Evolutionary conservation across 352 stramenopile species (phyloP).

Genomic region (Pythium sukuiense): DNA sequence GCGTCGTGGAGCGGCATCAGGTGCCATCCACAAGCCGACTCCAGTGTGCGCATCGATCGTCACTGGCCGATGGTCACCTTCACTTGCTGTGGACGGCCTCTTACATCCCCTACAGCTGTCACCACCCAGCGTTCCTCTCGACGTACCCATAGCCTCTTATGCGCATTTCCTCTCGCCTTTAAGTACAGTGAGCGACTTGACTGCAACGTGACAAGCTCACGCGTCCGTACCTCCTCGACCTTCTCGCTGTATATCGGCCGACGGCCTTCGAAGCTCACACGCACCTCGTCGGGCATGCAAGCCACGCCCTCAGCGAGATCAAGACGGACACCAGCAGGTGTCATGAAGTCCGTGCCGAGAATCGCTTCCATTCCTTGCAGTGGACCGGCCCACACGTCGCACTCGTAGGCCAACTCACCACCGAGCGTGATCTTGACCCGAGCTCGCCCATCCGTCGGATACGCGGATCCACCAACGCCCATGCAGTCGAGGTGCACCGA

Average conservation of each 20-base stretch:
- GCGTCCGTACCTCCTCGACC: background rate
- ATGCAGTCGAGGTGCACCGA: background rate
- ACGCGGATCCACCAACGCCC: constrained; percentile 6
- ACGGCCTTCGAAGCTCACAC: background rate
- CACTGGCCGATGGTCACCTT: constrained; percentile 10
- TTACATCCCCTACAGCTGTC: background rate
- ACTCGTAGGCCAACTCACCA: constrained; percentile 18
- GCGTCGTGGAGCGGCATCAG: background rate
- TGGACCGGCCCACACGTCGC: constrained; percentile 8
- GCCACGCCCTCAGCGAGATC: constrained; percentile 20
- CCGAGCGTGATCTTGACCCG: constrained; percentile 21
- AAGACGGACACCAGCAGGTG: constrained; percentile 17
- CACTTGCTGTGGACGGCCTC: background rate
- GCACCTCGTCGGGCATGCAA: background rate
- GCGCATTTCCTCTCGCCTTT: too few relatives aligned
- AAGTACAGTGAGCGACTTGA: too few relatives aligned
- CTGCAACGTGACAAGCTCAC: too few relatives aligned
- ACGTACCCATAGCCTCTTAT: constrained; percentile 10
- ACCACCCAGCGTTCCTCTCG: constrained; percentile 6
- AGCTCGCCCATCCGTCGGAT: constrained; percentile 2
- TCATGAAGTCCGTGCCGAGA: constrained; percentile 22
- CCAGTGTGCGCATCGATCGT: background rate
- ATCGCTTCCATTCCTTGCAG: constrained; percentile 8
- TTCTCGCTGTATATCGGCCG: background rate
- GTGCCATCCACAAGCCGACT: constrained; percentile 9